Conservation (phyloP, 1,284 basidiomycete species). For the Fomitopsis palustris region DNA sequence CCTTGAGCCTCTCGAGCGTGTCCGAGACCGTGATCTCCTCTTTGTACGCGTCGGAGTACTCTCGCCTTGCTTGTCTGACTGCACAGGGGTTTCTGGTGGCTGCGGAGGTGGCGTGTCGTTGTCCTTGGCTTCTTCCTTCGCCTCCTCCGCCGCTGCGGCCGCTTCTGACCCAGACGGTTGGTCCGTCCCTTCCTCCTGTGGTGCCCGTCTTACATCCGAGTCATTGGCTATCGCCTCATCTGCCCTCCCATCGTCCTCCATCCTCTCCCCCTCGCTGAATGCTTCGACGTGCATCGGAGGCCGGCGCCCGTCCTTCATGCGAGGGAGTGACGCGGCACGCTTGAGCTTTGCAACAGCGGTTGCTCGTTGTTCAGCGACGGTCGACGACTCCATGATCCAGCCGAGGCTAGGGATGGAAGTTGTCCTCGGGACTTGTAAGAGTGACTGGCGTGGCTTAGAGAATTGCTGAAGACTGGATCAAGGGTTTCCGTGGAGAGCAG, state of each 20-base stretch:
- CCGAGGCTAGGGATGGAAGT: constrained; percentile 17
- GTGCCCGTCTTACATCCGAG: constrained; percentile 21
- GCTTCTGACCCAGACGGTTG: constrained; percentile 22
- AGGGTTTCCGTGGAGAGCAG: constrained; percentile 14
- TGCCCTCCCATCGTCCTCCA: constrained; percentile 30
- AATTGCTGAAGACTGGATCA: constrained; percentile 10
- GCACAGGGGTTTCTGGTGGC: constrained; percentile 18
- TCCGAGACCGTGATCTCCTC: constrained; percentile 71
- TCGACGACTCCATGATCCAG: constrained; percentile 39
- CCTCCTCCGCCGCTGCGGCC: constrained; percentile 9
- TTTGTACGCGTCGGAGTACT: constrained; percentile 35
- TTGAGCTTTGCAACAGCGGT: constrained; percentile 86
- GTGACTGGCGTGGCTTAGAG: constrained; percentile 19
- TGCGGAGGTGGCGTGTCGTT: constrained; percentile 20
- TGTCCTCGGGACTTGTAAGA: constrained; percentile 29
- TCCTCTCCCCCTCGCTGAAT: constrained; percentile 72
- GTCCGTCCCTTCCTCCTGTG: constrained; percentile 21
- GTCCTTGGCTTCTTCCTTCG: constrained; percentile 16
- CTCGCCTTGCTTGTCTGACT: constrained; percentile 28
- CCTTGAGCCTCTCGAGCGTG: constrained; percentile 69
- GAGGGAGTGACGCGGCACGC: constrained; percentile 83
- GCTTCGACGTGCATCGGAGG: constrained; percentile 80
- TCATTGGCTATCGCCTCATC: constrained; percentile 21
- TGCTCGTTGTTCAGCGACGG: constrained; percentile 70
- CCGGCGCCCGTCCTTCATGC: constrained; percentile 83